Conservation (phyloP, 2,329 filamentous ascomycete genomes). For the Epichloe brachyelytri region DNA sequence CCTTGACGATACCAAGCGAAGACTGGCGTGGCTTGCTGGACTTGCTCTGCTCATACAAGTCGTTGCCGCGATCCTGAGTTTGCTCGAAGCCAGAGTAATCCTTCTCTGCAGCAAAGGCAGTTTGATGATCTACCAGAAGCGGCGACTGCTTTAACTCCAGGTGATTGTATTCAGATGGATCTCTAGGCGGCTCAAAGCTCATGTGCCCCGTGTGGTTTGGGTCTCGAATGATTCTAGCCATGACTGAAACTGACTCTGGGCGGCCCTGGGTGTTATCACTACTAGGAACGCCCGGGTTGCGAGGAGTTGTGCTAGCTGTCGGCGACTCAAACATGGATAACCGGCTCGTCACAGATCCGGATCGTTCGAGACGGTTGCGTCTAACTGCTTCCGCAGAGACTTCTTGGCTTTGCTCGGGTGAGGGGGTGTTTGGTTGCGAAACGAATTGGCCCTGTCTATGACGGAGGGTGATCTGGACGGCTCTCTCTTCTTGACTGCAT, state of each 20-base stretch:
- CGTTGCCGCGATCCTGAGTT: slow-evolving; percentile 24
- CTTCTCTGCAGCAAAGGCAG: slow-evolving; percentile 13
- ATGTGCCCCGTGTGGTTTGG: slow-evolving; percentile 30
- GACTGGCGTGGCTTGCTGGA: slow-evolving; percentile 36
- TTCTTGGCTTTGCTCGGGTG: slow-evolving; percentile 30
- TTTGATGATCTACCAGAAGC: slow-evolving; percentile 43
- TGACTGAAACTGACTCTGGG: slow-evolving; percentile 77
- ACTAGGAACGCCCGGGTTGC: slow-evolving; percentile 8
- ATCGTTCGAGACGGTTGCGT: slow-evolving; percentile 29
- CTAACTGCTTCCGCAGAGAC: slow-evolving; percentile 31
- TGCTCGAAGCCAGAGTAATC: slow-evolving; percentile 19
- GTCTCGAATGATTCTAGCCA: slow-evolving; percentile 68
- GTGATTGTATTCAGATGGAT: slow-evolving; percentile 30
- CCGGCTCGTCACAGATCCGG: slow-evolving; percentile 41
- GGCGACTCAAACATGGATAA: slow-evolving; percentile 41
- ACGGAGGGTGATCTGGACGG: slow-evolving; percentile 32
- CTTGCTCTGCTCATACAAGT: slow-evolving; percentile 22
- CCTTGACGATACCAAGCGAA: slow-evolving; percentile 46
- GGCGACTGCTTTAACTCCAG: slow-evolving; percentile 47
- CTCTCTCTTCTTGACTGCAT: slow-evolving; percentile 43
- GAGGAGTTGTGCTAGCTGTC: slow-evolving; percentile 11
- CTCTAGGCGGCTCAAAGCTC: slow-evolving; percentile 27
- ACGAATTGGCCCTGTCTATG: slow-evolving; percentile 28
- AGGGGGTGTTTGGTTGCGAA: slow-evolving; percentile 19
- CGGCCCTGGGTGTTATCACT: slow-evolving; percentile 30